Base-by-base conservation (phyloP, 208 protist genomes). In the Trypanosoma avium region DNA sequence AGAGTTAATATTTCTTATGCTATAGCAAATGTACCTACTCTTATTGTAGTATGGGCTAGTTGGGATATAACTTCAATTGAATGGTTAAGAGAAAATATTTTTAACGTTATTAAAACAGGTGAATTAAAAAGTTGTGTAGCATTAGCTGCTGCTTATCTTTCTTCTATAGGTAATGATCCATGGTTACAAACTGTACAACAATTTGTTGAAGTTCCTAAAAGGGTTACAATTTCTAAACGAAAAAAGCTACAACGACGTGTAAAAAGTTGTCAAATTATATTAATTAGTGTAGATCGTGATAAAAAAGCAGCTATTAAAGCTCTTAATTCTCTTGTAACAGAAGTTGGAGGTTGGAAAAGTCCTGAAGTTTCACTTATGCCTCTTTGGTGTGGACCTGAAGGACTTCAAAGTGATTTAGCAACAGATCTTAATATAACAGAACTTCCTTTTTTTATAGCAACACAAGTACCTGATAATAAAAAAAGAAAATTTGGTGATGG, bases 251-350 rank as follows among this genome's bases (percentile, higher is more conserved):
- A 29, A 12, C 30, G 40, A 36, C 15, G 58, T 84, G 4, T 38
- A 61, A 96, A 91, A 66, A 77, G 87, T n/a, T 79, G 73, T 12
- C 81, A 92, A 40, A 89, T 96, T 69, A 81, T 96, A 35, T 68
- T 96, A 40, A 68, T 96, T 61, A 93, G 84, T 79, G 65, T 93
- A 33, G 90, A 96, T 61, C 29, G 65, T 35, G 83, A 93, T 53
- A 56, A 69, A 4, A 36, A 0, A 35, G 63, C 61, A 42, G 84
- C 85, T 9, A 40, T 49, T 29, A n/a, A 50, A 2, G 68, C 66
- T 54, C 74, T 79, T 55, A 62, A 73, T 17, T 35, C 67, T 26
- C 70, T 96, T 32, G 36, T 73, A 4, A 26, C 2, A 47, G 21
- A 58, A 10, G 65, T 78, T 15, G 21, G 26, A 10, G 77, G 70